These are phyloP conservation scores for Hygrophorus pudorinus DNA, from an alignment of 768 basidiomycete genomes.

Conservation along the genomic window DNA sequence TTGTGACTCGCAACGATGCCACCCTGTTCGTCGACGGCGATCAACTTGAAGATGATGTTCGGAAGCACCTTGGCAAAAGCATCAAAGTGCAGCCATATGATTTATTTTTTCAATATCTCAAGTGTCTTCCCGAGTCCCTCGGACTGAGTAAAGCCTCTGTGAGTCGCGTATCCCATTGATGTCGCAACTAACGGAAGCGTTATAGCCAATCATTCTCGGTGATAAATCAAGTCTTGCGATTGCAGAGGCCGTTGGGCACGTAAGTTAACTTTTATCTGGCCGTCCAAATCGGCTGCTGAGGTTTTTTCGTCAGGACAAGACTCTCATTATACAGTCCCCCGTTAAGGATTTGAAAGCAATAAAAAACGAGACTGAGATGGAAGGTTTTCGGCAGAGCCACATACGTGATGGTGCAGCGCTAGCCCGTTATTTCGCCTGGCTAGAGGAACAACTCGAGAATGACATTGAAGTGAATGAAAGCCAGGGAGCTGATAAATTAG, in stretches of 20 bases:
- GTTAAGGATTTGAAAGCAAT: slow-evolving; percentile 72
- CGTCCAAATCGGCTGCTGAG: slow-evolving; percentile 2
- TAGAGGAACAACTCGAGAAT: slow-evolving; percentile 69
- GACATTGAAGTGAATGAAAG: slow-evolving; percentile 64
- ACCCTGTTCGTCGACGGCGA: slow-evolving; percentile 61
- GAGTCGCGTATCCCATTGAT: slow-evolving; percentile 7
- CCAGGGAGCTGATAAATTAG: slow-evolving; percentile 69
- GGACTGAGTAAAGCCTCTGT: slow-evolving; percentile 25
- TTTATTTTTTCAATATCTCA: slow-evolving; percentile 54
- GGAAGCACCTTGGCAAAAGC: slow-evolving; percentile 39
- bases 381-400: slow-evolving; percentile 84
- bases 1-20: slow-evolving; percentile 51
- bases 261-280: slow-evolving; percentile 15
- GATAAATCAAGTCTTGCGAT: slow-evolving; percentile 76
- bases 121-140: slow-evolving; percentile 30
- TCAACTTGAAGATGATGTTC: slow-evolving; percentile 33
- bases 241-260: slow-evolving; percentile 68
- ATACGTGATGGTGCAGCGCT: slow-evolving; percentile 87
- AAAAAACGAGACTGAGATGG: slow-evolving; percentile 73
- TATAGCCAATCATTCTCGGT: slow-evolving; percentile 67
- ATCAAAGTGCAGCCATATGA: slow-evolving; percentile 68
- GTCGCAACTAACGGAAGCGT: neutral
- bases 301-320: slow-evolving; percentile 35
- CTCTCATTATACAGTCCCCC: slow-evolving; percentile 56
- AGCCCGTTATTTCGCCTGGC: slow-evolving; percentile 87